Base-by-base conservation (phyloP, 1,284 basidiomycete genomes). In the Puccinia novopanici region DNA sequence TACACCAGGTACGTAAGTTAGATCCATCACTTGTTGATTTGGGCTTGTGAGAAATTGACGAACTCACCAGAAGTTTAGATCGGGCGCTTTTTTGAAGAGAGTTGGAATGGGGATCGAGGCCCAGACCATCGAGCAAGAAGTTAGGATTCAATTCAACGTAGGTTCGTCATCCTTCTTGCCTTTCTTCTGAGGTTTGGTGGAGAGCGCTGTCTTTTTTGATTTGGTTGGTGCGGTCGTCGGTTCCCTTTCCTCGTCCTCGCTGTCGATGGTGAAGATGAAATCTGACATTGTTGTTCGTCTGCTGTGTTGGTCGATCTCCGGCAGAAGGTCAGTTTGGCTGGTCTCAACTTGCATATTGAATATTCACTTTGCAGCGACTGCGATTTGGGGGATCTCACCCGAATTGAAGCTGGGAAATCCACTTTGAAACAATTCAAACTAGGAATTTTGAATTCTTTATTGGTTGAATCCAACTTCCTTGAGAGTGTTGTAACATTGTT, bases 231-330 rank as follows among this genome's bases (percentile, higher is more conserved):
- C 17, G 40, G 42, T n/a, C 19, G 42, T 50, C 37, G 24, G 73
- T 27, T 10, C 40, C 15, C 3, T 40, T 19, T 68, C 48, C 63
- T 80, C 78, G 34, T 63, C 59, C 1, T 81, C 79, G 27, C 71
- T 75, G 17, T 81, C 79, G 42, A 81, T 74, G 27, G 79, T 81
- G 17, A 75, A 81, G 12, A 81, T 81, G 34, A 81, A 75, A 40
- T 81, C 79, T 9, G 71, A 65, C 79, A 81, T 81, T 37, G 17
- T 15, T 57, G 52, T 22, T 2, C 27, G 34, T 65, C 27, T 34
- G 30, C 10, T 59, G 2, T 63, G 8, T 40, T 34, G 59, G 17
- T 37, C 34, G 27, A 30, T 63, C 40, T 1, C 6, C 13, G 27
- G 30, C 57, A 1, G 34, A 13, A 5, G 59, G 57, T 59, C 17